Conservation (phyloP, 176 grass and related monocot species). For the Hordeum vulgare region MorexV3_pseudomolecules_assembly NC_058522.1:518597197-518597696, state of each 20-base stretch:
- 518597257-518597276: constrained; percentile 43
- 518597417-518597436: not conserved
- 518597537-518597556: too few relatives aligned
- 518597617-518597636: too few relatives aligned
- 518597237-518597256: constrained; percentile 39
- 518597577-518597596: too few relatives aligned
- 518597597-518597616: too few relatives aligned
- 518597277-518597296: constrained; percentile 41
- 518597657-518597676: too few relatives aligned
- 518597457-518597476: not conserved
- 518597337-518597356: constrained; percentile 26
- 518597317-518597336: constrained; percentile 46
- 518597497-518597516: too few relatives aligned
- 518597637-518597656: too few relatives aligned
- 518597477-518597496: too few relatives aligned
- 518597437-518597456: constrained; percentile 41
- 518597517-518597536: too few relatives aligned
- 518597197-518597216: constrained; percentile 45
- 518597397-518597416: constrained; percentile 20
- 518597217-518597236: not conserved
- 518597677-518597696: too few relatives aligned
- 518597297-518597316: constrained; percentile 28
- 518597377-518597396: constrained; percentile 51
- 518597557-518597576: too few relatives aligned
- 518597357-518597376: constrained; percentile 15